A percentile compares a stretch with the other conserved stretches of the same genome.
phyloP scores from a whole-genome alignment of 768 basidiomycete species.

The Megacollybia marginata region DNA sequence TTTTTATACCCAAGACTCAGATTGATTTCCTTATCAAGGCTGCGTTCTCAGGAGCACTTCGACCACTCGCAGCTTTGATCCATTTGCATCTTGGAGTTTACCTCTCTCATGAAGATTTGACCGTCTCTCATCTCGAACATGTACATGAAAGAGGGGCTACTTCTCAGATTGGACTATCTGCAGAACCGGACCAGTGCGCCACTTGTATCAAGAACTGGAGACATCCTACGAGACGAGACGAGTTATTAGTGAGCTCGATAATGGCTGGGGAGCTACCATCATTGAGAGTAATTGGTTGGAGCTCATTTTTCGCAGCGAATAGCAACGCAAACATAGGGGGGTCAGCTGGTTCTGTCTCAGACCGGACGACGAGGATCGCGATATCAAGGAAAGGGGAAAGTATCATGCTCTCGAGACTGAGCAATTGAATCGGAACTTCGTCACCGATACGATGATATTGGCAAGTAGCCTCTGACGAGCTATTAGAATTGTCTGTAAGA shows the following conservation, averaged over 20 bases:
- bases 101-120: slow-evolving; percentile 46
- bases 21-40: neutral
- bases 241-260: slow-evolving; percentile 38
- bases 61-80: slow-evolving; percentile 36
- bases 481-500: no score
- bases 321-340: no score
- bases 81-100: slow-evolving; percentile 56
- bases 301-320: slow-evolving; percentile 31
- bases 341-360: no score
- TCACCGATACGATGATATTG: no score
- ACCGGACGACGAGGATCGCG: no score
- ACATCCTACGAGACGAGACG: slow-evolving; percentile 29
- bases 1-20: neutral
- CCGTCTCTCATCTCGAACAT: slow-evolving; percentile 42
- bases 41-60: slow-evolving; percentile 20
- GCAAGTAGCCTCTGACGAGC: no score
- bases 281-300: slow-evolving; percentile 43
- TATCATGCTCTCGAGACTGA: no score
- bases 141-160: slow-evolving; percentile 18
- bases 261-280: slow-evolving; percentile 38
- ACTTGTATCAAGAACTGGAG: slow-evolving; percentile 19
- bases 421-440: no score
- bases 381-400: no score
- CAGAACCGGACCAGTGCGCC: slow-evolving; percentile 28
- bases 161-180: slow-evolving; percentile 11